Percentiles rank a stretch among this genome's conserved stretches.
Evolutionary conservation across 1,284 basidiomycete species (phyloP).

Genomic region (Earliella scabrosa): DNA sequence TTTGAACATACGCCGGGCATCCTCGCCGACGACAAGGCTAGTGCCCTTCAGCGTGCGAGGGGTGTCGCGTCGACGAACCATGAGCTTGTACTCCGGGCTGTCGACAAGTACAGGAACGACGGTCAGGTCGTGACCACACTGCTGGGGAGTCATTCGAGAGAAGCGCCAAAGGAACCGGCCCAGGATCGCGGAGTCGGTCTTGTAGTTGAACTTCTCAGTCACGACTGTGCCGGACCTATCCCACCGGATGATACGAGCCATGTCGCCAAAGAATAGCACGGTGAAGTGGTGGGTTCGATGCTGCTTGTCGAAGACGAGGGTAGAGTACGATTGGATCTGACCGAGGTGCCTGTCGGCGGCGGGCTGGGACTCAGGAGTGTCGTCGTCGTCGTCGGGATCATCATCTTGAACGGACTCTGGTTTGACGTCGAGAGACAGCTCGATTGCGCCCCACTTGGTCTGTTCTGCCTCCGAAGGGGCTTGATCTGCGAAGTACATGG

Average conservation of each 20-base stretch:
- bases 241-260: neutral
- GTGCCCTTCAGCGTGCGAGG: neutral
- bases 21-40: neutral
- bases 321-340: neutral
- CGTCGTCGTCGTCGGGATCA: neutral
- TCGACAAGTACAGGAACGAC: neutral
- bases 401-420: neutral
- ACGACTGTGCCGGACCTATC: constrained; percentile 1
- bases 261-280: neutral
- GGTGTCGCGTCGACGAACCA: neutral
- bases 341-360: neutral
- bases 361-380: neutral
- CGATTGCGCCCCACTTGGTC: constrained; percentile 1
- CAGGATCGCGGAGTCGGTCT: neutral
- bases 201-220: constrained; percentile 1
- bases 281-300: constrained; percentile 1
- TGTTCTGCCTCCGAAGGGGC: neutral
- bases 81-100: neutral
- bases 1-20: too few relatives aligned
- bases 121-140: too few relatives aligned
- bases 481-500: neutral
- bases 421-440: neutral
- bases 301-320: neutral
- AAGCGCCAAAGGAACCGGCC: neutral
- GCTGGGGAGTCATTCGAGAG: too few relatives aligned